Conservation (phyloP, 1,139 yeast species). For the Diutina ranongensis region DNA sequence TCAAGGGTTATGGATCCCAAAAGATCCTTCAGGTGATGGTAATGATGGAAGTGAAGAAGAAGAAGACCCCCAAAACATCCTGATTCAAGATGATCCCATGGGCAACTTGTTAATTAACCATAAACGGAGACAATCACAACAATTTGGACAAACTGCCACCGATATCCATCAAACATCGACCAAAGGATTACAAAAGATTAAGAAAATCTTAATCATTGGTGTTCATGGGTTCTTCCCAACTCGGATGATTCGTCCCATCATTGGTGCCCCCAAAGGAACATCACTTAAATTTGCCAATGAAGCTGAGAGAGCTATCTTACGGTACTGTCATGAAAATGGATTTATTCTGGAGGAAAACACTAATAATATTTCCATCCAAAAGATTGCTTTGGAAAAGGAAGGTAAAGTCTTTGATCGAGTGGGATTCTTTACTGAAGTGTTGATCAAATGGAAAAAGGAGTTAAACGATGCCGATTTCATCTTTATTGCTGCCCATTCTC, state of each 20-base stretch:
- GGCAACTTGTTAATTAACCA: conserved; percentile 33
- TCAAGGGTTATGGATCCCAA: not conserved
- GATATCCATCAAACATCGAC: conserved; percentile 9
- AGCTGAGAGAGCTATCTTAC: conserved; percentile 64
- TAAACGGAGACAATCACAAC: conserved; percentile 8
- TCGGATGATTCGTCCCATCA: conserved; percentile 66
- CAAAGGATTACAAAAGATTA: conserved; percentile 24
- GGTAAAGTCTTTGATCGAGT: conserved; percentile 85
- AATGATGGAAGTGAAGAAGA: conserved; percentile 16
- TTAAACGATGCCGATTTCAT: conserved; percentile 72
- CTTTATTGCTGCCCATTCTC: conserved; percentile 87
- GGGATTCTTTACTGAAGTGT: conserved; percentile 60
- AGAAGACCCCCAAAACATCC: conserved; percentile 23
- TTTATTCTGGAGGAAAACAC: conserved; percentile 27
- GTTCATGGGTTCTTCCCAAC: conserved; percentile 96
- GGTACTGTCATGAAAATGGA: conserved; percentile 58
- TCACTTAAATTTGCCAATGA: conserved; percentile 78
- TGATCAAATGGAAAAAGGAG: conserved; percentile 61
- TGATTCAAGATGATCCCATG: conserved; percentile 33
- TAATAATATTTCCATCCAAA: conserved; percentile 54
- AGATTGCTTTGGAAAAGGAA: conserved; percentile 87
- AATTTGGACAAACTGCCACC: conserved; percentile 7
- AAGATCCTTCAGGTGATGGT: too few relatives aligned
- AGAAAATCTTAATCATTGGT: conserved; percentile 68
- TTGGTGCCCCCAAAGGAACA: conserved; percentile 92